Base-by-base conservation (phyloP, 2,329 filamentous ascomycete species). In the Incumbomyces lentus region DNA sequence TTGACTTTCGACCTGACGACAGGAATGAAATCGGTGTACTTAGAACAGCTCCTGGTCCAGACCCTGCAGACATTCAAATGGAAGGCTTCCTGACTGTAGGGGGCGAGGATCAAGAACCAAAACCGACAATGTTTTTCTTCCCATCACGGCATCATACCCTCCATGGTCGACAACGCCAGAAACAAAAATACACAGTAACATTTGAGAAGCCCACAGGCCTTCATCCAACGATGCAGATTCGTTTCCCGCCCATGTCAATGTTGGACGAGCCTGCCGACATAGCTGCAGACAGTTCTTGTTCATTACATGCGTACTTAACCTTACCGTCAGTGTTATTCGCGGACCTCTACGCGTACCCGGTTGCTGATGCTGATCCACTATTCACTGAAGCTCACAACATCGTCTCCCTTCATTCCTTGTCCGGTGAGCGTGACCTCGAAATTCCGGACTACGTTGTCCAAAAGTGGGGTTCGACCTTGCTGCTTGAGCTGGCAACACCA, bases 381-480 rank as follows among this genome's bases (percentile, higher is more conserved):
- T 92, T 93, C 66, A 74, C 94, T 26, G 65, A 78, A 2, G 89
- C 86, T 1, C 87, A 94, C 58, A 86, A 93, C 59, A 73, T 95
- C 16, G 71, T 74, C 2, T 70, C 76, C 1, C 68, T 93, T 34
- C 79, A 74, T 37, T 78, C 82, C 52, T 74, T 86, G 12, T 80
- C 79, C 19, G 76, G 84, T 11, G 85, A 86, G 16, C 84, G 89
- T 6, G 89, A 96, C 55, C 80, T 96, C 44, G 90, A 96, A 68
- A 88, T 87, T 0, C 90, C 90, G 1, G 82, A 83, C 57, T 96
- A 93, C 70, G 78, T 81, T 1, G 74, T 87, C 26, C 60, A 74
- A 6, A 64, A 72, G 29, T 95, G 90, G 90, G 90, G 90, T 4
- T 89, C 84, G 0, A 79, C 75, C 13, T 72, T 87, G 13, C 72